phyloP scores from a whole-genome alignment of 2,329 filamentous ascomycete species.

The Mycogone perniciosa region DNA sequence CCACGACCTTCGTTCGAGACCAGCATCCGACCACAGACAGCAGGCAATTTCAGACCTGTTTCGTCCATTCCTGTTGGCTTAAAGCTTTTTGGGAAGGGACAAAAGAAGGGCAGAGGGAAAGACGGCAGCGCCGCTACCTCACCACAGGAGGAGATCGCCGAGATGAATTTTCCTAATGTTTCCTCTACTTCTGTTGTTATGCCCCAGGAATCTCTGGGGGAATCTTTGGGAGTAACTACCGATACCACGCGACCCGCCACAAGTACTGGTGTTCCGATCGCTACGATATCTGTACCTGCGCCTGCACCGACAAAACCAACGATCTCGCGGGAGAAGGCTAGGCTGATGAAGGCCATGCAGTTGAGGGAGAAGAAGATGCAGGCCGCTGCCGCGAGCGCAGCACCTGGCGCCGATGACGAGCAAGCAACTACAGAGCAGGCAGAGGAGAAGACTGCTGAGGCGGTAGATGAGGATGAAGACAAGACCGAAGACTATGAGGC shows the following conservation, averaged over 20 bases:
- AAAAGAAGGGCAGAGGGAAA: conserved; percentile 39
- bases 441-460: conserved; percentile 12
- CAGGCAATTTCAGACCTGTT: conserved; percentile 60
- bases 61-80: conserved; percentile 77
- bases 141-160: conserved; percentile 31
- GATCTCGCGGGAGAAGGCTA: conserved; percentile 82
- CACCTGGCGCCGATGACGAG: conserved; percentile 13
- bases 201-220: conserved; percentile 23
- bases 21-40: conserved; percentile 54
- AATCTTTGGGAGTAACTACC: conserved; percentile 18
- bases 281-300: conserved; percentile 31
- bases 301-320: conserved; percentile 39
- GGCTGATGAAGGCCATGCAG: conserved; percentile 91
- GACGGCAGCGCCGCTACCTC: conserved; percentile 18
- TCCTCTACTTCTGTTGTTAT: conserved; percentile 22
- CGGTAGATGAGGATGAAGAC: conserved; percentile 9
- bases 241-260: conserved; percentile 33
- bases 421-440: conserved; percentile 10
- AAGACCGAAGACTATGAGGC: conserved; percentile 14
- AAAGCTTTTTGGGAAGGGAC: conserved; percentile 57
- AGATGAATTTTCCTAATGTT: conserved; percentile 31
- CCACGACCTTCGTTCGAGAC: conserved; percentile 72
- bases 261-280: conserved; percentile 40
- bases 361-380: conserved; percentile 73
- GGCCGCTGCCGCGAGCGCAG: conserved; percentile 13